A percentile compares a stretch with the other conserved stretches of the same genome.
Evolutionary conservation across 495 filamentous ascomycete species (phyloP).

Genomic region (Hypoxylon lenormandii): DNA sequence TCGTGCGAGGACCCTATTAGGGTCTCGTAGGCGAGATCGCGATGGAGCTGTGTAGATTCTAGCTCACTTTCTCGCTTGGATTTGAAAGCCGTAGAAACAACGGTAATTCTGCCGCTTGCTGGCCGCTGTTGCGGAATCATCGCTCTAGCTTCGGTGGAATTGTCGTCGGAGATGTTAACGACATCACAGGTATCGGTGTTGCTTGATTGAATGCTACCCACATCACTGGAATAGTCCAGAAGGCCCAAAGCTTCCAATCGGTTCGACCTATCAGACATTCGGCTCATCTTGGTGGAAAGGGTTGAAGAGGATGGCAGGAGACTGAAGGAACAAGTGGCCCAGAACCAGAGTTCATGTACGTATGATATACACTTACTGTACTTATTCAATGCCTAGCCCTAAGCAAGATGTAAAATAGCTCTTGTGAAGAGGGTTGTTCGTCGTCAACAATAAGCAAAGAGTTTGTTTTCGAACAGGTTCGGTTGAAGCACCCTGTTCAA

Average conservation of each 20-base stretch:
- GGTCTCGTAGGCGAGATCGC: conserved; percentile 25
- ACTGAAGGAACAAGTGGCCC: neutral
- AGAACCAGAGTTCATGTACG: neutral
- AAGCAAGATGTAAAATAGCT: too few relatives aligned
- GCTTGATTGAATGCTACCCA: neutral
- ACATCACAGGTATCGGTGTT: conserved; percentile 3
- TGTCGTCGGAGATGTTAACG: neutral
- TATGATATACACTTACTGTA: too few relatives aligned
- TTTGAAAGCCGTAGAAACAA: too few relatives aligned
- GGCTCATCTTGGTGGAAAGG: neutral
- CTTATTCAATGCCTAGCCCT: too few relatives aligned
- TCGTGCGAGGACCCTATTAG: neutral
- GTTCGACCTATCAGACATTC: conserved; percentile 1
- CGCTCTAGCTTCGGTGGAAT: conserved; percentile 5
- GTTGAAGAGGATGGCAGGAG: neutral
- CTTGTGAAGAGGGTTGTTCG: too few relatives aligned
- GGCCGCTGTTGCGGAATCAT: too few relatives aligned
- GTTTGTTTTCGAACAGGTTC: neutral
- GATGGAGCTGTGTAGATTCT: neutral
- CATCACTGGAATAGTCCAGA: conserved; percentile 18
- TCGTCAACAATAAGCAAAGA: neutral
- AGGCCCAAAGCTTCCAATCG: conserved; percentile 26
- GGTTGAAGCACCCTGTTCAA: too few relatives aligned
- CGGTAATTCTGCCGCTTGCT: too few relatives aligned
- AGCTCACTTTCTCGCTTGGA: neutral